Conservation (phyloP, 495 filamentous ascomycete species). For the Hypoxylon fragiforme region DNA sequence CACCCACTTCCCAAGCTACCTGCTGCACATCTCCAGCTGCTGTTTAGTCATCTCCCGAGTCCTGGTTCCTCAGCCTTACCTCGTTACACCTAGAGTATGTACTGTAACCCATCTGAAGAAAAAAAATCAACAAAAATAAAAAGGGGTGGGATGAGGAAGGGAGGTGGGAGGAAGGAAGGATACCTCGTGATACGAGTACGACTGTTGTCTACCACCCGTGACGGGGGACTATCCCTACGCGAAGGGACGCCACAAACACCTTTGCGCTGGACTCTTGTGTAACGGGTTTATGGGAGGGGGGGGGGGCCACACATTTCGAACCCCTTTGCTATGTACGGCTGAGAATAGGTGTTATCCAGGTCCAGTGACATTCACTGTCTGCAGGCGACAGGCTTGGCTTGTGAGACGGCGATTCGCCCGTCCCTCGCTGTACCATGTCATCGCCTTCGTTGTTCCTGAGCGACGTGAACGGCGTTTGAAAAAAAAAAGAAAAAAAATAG, state of each 20-base stretch:
- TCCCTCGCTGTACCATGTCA: neutral
- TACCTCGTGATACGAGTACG: neutral
- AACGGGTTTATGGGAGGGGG: too few relatives aligned
- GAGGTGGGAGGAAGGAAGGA: too few relatives aligned
- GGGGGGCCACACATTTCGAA: too few relatives aligned
- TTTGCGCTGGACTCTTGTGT: too few relatives aligned
- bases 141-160: too few relatives aligned
- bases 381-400: slow-evolving; percentile 12
- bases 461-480: too few relatives aligned
- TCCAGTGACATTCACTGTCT: slow-evolving; percentile 18
- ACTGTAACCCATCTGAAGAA: too few relatives aligned
- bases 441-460: slow-evolving; percentile 7
- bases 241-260: too few relatives aligned
- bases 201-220: neutral
- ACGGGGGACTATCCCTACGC: too few relatives aligned
- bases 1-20: neutral
- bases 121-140: too few relatives aligned
- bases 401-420: neutral
- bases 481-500: too few relatives aligned
- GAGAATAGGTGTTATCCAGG: slow-evolving; percentile 9
- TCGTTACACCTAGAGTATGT: too few relatives aligned
- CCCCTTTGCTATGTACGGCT: neutral
- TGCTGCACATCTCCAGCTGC: neutral
- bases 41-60: slow-evolving; percentile 16
- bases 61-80: slow-evolving; percentile 12